These are phyloP conservation scores for Cryomyces minteri DNA, from an alignment of 495 filamentous ascomycete species.

Conservation along the genomic window DNA sequence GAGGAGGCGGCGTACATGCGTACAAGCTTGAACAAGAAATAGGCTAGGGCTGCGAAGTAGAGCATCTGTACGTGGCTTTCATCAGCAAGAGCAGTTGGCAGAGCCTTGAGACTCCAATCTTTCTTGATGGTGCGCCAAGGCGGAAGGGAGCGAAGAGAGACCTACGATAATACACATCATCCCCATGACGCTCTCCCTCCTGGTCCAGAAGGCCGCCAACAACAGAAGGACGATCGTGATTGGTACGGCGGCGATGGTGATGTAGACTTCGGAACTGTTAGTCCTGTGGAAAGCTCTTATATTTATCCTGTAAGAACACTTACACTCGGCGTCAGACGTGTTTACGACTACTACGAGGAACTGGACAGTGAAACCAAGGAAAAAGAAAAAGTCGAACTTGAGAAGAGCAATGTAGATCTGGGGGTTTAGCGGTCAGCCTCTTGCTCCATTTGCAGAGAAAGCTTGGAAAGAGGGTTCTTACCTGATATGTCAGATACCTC, in stretches of 20 bases:
- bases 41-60: constrained; percentile 78
- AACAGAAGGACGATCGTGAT: constrained; percentile 77
- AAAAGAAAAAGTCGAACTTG: constrained; percentile 99
- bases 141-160: constrained; percentile 1
- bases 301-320: too few species aligned
- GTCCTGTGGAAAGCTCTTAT: too few species aligned
- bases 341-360: constrained; percentile 81
- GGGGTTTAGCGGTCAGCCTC: constrained; percentile 11
- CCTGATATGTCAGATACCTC: constrained; percentile 90
- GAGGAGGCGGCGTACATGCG: constrained; percentile 61
- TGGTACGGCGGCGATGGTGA: constrained; percentile 79
- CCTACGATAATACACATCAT: constrained; percentile 58
- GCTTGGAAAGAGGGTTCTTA: constrained; percentile 21
- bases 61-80: constrained; percentile 29
- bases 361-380: constrained; percentile 93
- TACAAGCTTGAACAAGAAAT: constrained; percentile 95
- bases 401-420: constrained; percentile 95
- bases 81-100: background rate
- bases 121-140: constrained; percentile 5
- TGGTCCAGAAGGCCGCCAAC: constrained; percentile 66
- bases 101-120: too few species aligned
- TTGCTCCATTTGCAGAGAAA: background rate
- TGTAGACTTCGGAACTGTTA: constrained; percentile 28
- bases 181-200: constrained; percentile 59
- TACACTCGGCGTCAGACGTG: constrained; percentile 40